phyloP scores from a whole-genome alignment of 305 asterid species.

The Fraxinus sp. region DNA sequence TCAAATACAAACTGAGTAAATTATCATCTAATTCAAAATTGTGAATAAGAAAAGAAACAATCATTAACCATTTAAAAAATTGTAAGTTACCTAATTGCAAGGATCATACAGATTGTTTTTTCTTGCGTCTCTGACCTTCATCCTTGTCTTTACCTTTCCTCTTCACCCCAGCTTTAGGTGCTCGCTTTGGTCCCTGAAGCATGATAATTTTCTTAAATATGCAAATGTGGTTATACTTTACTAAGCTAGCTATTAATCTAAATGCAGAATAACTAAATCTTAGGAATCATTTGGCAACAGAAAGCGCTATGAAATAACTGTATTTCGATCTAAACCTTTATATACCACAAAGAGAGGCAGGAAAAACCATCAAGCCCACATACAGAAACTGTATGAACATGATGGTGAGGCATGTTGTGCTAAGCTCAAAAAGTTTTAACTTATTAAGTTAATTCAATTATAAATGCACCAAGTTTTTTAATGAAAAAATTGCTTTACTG shows the following conservation, averaged over 20 bases:
- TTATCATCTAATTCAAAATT: slow-evolving; percentile 1
- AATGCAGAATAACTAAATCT: neutral
- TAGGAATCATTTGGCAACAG: neutral
- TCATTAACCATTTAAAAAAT: neutral
- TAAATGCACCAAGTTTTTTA: neutral
- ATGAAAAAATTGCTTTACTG: neutral
- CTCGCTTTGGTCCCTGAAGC: slow-evolving; percentile 43
- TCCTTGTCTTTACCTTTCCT: slow-evolving; percentile 40
- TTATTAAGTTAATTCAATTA: neutral
- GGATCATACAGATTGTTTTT: slow-evolving; percentile 2
- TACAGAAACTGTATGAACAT: neutral
- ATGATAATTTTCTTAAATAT: slow-evolving; percentile 8
- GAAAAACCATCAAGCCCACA: neutral
- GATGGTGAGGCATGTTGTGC: neutral
- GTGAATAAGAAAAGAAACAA: neutral
- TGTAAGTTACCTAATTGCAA: neutral
- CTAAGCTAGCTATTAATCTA: neutral
- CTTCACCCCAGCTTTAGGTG: slow-evolving; percentile 38
- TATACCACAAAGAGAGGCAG: neutral
- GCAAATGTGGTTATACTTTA: neutral
- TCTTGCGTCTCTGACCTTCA: slow-evolving; percentile 21
- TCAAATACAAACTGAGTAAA: neutral
- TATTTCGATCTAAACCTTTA: neutral
- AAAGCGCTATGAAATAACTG: neutral
- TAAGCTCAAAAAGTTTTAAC: neutral